phyloP scores from a whole-genome alignment of 495 filamentous ascomycete genomes.

The Daldinia bambusicola region DNA sequence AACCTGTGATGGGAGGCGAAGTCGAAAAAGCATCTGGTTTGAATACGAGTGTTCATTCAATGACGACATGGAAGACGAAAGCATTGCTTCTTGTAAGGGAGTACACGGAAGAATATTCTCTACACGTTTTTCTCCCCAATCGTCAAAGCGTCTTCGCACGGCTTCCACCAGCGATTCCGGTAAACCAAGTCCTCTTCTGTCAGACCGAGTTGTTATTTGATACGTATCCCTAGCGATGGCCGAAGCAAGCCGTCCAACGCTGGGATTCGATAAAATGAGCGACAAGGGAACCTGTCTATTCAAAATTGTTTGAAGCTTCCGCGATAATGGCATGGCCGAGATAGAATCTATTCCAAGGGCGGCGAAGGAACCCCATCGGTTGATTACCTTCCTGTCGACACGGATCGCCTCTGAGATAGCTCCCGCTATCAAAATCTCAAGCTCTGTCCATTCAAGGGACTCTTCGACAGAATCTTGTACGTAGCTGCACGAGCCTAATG shows the following conservation, averaged over 20 bases:
- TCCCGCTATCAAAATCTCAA: conserved; percentile 62
- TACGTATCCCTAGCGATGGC: conserved; percentile 18
- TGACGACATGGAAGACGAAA: conserved; percentile 59
- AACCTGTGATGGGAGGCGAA: conserved; percentile 34
- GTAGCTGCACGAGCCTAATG: conserved; percentile 36
- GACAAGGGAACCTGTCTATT: conserved; percentile 66
- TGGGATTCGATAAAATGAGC: conserved; percentile 69
- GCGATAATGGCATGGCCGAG: conserved; percentile 76
- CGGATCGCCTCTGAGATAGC: conserved; percentile 56
- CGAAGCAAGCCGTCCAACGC: conserved; percentile 64
- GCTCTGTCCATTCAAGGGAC: conserved; percentile 60
- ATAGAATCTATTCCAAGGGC: conserved; percentile 80
- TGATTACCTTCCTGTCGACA: conserved; percentile 66
- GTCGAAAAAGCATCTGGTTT: conserved; percentile 57
- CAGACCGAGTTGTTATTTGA: not conserved
- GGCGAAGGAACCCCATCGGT: conserved; percentile 56
- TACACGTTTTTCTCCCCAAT: conserved; percentile 51
- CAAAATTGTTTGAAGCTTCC: conserved; percentile 55
- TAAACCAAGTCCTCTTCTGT: conserved; percentile 47
- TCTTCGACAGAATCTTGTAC: conserved; percentile 37
- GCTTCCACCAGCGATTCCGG: conserved; percentile 47
- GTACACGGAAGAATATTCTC: conserved; percentile 77
- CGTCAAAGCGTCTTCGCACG: conserved; percentile 48
- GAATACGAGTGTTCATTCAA: conserved; percentile 51
- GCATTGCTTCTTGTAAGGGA: conserved; percentile 83